These are phyloP conservation scores for Pinus taeda DNA, from an alignment of 75 land plant genomes.

Conservation along the genomic window DNA sequence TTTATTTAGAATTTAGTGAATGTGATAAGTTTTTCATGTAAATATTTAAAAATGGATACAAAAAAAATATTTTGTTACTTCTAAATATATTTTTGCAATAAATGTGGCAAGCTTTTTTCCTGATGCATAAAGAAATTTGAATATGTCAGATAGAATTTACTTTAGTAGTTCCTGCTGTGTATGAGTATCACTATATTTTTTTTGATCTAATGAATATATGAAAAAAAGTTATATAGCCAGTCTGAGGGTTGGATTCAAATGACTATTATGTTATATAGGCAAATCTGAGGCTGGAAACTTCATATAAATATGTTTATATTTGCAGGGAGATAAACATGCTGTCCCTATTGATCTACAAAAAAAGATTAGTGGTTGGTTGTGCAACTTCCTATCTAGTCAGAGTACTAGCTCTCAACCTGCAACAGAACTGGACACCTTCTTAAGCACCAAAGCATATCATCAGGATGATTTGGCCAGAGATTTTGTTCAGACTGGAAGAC, in stretches of 20 bases:
- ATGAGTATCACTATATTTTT: too few relatives aligned
- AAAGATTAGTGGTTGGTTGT: not conserved
- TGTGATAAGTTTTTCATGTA: not conserved
- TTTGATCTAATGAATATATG: too few relatives aligned
- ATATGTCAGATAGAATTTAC: too few relatives aligned
- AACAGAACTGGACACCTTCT: not conserved
- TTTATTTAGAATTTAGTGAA: not conserved
- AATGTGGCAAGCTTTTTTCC: too few relatives aligned
- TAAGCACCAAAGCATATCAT: not conserved
- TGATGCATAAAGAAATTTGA: too few relatives aligned
- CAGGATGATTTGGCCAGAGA: conserved; percentile 1
- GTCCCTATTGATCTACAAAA: not conserved
- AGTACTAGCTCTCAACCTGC: not conserved
- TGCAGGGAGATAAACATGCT: not conserved
- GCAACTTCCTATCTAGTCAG: not conserved
- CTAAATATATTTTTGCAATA: not conserved
- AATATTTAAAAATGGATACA: not conserved
- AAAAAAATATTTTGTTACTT: not conserved
- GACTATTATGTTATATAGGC: not conserved
- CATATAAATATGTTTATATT: not conserved
- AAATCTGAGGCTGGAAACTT: not conserved
- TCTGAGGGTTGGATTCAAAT: too few relatives aligned
- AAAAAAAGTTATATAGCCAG: too few relatives aligned
- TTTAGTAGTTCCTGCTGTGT: too few relatives aligned
- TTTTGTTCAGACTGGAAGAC: not conserved